Percentiles rank a stretch among this genome's conserved stretches.
These are phyloP conservation scores for Termitomyces sp. DNA, from an alignment of 1,284 basidiomycete species.

Conservation along the genomic window DNA sequence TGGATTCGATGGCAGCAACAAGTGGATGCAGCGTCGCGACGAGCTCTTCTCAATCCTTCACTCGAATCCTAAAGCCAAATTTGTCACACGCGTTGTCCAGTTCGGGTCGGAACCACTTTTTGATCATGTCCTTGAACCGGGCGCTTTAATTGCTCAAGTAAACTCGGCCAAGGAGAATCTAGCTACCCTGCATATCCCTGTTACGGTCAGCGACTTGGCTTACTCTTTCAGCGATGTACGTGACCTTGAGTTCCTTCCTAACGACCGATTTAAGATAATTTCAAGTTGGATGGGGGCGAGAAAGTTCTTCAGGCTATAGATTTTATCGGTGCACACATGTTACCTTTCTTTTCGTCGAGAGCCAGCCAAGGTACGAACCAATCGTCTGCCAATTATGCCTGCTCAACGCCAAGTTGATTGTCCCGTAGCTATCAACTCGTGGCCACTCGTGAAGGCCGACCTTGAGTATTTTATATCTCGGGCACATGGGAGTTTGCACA, in stretches of 20 bases:
- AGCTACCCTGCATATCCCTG: conserved; percentile 51
- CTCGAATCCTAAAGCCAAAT: conserved; percentile 60
- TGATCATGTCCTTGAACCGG: conserved; percentile 51
- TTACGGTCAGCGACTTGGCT: conserved; percentile 57
- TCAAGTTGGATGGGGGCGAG: conserved; percentile 35
- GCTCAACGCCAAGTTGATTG: neutral
- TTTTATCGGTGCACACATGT: conserved; percentile 64
- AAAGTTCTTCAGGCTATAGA: conserved; percentile 62
- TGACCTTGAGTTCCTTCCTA: neutral
- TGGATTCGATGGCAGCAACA: conserved; percentile 51
- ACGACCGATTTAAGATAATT: neutral
- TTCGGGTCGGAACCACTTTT: conserved; percentile 73
- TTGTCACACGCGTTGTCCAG: conserved; percentile 61
- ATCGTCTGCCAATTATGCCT: neutral
- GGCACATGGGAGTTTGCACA: conserved; percentile 64
- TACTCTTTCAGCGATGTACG: conserved; percentile 39
- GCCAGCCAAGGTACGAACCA: conserved; percentile 49
- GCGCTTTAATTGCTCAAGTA: conserved; percentile 53
- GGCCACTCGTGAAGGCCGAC: conserved; percentile 57
- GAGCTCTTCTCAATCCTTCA: conserved; percentile 50
- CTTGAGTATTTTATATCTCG: conserved; percentile 59
- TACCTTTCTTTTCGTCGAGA: conserved; percentile 64
- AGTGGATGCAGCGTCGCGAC: conserved; percentile 57
- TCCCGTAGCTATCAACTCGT: conserved; percentile 46
- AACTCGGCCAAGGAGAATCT: conserved; percentile 46